Conservation (phyloP, 2,329 filamentous ascomycete genomes). For the Alternaria infectoria region DNA sequence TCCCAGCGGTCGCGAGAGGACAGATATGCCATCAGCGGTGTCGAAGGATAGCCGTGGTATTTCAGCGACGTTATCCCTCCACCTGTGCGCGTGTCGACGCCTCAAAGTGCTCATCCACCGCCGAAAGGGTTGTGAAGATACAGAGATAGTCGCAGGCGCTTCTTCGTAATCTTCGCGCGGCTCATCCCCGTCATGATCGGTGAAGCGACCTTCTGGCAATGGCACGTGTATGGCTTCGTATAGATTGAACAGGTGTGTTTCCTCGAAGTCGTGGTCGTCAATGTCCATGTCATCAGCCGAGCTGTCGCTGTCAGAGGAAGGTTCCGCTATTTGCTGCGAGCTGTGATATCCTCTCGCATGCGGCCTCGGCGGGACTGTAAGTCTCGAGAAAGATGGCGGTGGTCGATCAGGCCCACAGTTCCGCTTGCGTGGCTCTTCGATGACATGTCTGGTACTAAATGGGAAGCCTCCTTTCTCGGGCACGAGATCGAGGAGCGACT, state of each 20-base stretch:
- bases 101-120: constrained; percentile 77
- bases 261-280: constrained; percentile 21
- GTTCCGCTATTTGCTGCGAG: constrained; percentile 4
- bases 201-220: constrained; percentile 28
- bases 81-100: constrained; percentile 56
- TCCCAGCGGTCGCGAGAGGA: constrained; percentile 12
- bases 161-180: constrained; percentile 5
- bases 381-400: constrained; percentile 19
- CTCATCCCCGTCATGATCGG: constrained; percentile 26
- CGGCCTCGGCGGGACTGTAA: constrained; percentile 15
- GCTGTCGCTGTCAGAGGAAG: constrained; percentile 11
- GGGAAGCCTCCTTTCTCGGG: constrained; percentile 22
- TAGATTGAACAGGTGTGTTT: constrained; percentile 33
- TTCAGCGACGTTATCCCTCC: constrained; percentile 46
- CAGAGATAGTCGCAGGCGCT: neutral
- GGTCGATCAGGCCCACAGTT: constrained; percentile 25
- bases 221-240: constrained; percentile 43
- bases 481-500: constrained; percentile 43
- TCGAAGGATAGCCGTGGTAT: constrained; percentile 46
- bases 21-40: constrained; percentile 16
- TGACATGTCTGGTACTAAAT: constrained; percentile 2
- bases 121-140: constrained; percentile 61
- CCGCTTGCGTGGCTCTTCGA: constrained; percentile 31
- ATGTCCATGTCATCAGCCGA: constrained; percentile 18
- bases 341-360: constrained; percentile 15